Percentiles rank a stretch among this genome's conserved stretches.
phyloP scores from a whole-genome alignment of 352 stramenopile genomes.

The Peronospora tabacina region DNA sequence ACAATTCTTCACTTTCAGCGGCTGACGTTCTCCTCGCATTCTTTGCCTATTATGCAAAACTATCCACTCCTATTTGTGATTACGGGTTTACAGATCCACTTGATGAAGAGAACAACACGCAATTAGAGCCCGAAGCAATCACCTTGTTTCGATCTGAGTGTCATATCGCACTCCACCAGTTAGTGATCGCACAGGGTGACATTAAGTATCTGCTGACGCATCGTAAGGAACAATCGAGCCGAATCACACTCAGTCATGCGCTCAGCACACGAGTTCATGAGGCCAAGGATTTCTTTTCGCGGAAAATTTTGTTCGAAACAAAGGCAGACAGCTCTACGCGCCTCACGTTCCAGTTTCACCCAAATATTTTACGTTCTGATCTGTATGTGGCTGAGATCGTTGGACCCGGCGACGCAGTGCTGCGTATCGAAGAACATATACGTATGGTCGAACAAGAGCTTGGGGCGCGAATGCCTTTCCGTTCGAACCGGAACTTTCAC shows the following conservation, averaged over 20 bases:
- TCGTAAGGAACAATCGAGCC: slow-evolving; percentile 42
- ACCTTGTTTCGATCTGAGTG: slow-evolving; percentile 54
- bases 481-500: slow-evolving; percentile 44
- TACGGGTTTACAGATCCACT: slow-evolving; percentile 59
- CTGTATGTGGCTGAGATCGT: slow-evolving; percentile 64
- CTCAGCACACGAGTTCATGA: slow-evolving; percentile 53
- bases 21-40: slow-evolving; percentile 55
- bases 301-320: slow-evolving; percentile 54
- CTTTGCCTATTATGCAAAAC: slow-evolving; percentile 44
- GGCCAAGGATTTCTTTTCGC: slow-evolving; percentile 53
- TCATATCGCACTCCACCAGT: slow-evolving; percentile 52
- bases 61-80: slow-evolving; percentile 33
- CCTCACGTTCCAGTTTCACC: slow-evolving; percentile 37
- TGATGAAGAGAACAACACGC: slow-evolving; percentile 55
- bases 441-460: slow-evolving; percentile 60
- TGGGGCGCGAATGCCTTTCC: slow-evolving; percentile 35
- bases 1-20: slow-evolving; percentile 30
- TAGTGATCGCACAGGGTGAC: slow-evolving; percentile 54
- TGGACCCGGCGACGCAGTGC: slow-evolving; percentile 51
- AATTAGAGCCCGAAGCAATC: slow-evolving; percentile 35
- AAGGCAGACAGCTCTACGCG: slow-evolving; percentile 30
- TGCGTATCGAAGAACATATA: slow-evolving; percentile 57
- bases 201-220: slow-evolving; percentile 49
- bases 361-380: slow-evolving; percentile 58
- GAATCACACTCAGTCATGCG: slow-evolving; percentile 65